Evolutionary conservation across 257 asterid species (phyloP).

Genomic region (Lantana camara): DNA sequence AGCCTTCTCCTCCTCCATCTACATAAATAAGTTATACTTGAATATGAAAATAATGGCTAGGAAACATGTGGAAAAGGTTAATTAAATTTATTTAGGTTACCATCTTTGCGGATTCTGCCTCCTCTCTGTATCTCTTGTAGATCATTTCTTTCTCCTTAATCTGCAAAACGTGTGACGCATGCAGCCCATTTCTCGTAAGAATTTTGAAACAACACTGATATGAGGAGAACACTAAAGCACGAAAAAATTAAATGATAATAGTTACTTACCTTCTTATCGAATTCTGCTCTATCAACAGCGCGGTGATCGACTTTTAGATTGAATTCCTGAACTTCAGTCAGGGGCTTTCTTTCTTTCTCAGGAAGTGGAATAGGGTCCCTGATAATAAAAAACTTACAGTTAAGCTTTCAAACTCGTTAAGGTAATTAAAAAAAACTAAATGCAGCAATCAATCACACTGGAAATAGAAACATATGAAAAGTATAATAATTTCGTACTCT

Average conservation of each 20-base stretch:
- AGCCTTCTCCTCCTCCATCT: conserved; percentile 98
- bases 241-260: neutral
- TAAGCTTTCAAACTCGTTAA: neutral
- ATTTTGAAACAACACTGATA: too few species aligned
- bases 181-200: conserved; percentile 19
- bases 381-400: neutral
- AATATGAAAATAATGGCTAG: too few species aligned
- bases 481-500: conserved; percentile 45
- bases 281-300: conserved; percentile 81
- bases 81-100: conserved; percentile 28
- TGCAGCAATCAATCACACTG: neutral
- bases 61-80: too few species aligned
- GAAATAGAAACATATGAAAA: neutral
- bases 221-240: neutral
- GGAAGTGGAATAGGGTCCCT: conserved; percentile 96
- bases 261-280: conserved; percentile 71
- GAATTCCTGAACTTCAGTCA: conserved; percentile 87
- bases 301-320: conserved; percentile 70
- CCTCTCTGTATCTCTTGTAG: conserved; percentile 86
- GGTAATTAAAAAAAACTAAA: neutral
- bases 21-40: too few species aligned
- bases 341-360: conserved; percentile 67
- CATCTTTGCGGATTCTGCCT: conserved; percentile 82
- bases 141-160: conserved; percentile 81
- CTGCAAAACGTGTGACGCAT: too few species aligned